Percentiles rank a stretch among this genome's conserved stretches.
phyloP scores from a whole-genome alignment of 306 rosid species.

The Abrus pulchellus region DNA sequence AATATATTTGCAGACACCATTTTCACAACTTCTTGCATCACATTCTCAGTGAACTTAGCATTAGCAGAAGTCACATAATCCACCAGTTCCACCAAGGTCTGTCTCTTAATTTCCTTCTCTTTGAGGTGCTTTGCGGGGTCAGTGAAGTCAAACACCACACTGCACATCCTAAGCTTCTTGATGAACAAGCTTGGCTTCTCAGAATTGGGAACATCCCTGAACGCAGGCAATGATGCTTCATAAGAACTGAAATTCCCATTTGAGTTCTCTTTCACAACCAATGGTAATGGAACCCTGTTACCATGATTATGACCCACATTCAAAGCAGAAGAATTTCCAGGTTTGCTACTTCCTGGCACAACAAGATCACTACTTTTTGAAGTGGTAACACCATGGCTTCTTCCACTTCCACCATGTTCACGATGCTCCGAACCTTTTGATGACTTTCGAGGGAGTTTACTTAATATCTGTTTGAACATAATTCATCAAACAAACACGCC shows the following conservation, averaged over 20 bases:
- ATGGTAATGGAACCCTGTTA: conserved; percentile 50
- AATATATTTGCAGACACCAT: conserved; percentile 78
- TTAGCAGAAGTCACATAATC: conserved; percentile 73
- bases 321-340: conserved; percentile 52
- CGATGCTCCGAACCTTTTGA: conserved; percentile 63
- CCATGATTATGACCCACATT: conserved; percentile 59
- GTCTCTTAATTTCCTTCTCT: conserved; percentile 81
- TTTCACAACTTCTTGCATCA: conserved; percentile 73
- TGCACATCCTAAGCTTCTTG: conserved; percentile 69
- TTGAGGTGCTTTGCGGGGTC: conserved; percentile 75
- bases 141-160: conserved; percentile 76
- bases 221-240: conserved; percentile 75
- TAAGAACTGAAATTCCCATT: conserved; percentile 65
- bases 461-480: conserved; percentile 71
- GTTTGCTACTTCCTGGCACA: conserved; percentile 50
- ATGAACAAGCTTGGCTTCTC: conserved; percentile 77
- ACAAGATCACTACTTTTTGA: conserved; percentile 55
- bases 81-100: conserved; percentile 75
- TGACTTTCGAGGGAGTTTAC: conserved; percentile 72
- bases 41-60: conserved; percentile 68
- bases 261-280: conserved; percentile 51
- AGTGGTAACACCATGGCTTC: conserved; percentile 44
- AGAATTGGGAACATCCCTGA: conserved; percentile 73
- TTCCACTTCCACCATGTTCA: conserved; percentile 55
- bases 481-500: conserved; percentile 48